Conservation (phyloP, 2,329 filamentous ascomycete genomes). For the Talaromyces sp. region DNA sequence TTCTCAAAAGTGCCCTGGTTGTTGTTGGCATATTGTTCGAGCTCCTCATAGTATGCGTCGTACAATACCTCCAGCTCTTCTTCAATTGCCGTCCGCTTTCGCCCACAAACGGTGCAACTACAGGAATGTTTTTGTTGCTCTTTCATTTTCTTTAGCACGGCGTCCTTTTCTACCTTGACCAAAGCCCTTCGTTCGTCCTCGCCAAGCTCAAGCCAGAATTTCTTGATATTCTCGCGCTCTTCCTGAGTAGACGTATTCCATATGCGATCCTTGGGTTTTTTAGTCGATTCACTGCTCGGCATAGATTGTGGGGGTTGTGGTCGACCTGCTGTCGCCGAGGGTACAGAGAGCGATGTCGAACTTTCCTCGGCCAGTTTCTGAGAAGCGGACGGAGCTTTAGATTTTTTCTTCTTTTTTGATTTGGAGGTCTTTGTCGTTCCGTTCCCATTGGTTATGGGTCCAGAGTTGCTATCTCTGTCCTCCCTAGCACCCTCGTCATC, state of each 20-base stretch:
- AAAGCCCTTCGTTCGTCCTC: constrained; percentile 92
- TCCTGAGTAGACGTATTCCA: constrained; percentile 96
- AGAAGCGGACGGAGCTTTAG: constrained; percentile 29
- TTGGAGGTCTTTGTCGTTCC: constrained; percentile 33
- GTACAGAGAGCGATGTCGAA: constrained; percentile 36
- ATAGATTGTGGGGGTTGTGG: constrained; percentile 40
- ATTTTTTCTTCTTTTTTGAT: constrained; percentile 40
- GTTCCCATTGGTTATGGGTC: constrained; percentile 20
- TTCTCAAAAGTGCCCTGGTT: constrained; percentile 59
- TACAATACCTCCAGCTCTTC: constrained; percentile 97
- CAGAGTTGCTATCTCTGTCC: constrained; percentile 39
- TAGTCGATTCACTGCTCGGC: constrained; percentile 16
- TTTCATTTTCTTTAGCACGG: constrained; percentile 98
- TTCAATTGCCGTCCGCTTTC: constrained; percentile 94
- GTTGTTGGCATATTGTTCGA: constrained; percentile 93
- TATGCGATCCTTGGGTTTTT: constrained; percentile 71
- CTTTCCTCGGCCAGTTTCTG: constrained; percentile 31
- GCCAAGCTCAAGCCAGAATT: constrained; percentile 92
- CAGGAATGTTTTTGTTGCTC: constrained; percentile 99
- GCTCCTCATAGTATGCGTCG: constrained; percentile 96
- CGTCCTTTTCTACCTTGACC: constrained; percentile 98
- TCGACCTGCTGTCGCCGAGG: constrained; percentile 38
- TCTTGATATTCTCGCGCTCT: constrained; percentile 94
- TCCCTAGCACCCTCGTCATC: constrained; percentile 38
- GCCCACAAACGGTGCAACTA: constrained; percentile 93